Evolutionary conservation across 2,329 filamentous ascomycete genomes (phyloP), one percentile per base, ranked within the genome.

Genomic region (Trichophyton mentagrophytes): DNA sequence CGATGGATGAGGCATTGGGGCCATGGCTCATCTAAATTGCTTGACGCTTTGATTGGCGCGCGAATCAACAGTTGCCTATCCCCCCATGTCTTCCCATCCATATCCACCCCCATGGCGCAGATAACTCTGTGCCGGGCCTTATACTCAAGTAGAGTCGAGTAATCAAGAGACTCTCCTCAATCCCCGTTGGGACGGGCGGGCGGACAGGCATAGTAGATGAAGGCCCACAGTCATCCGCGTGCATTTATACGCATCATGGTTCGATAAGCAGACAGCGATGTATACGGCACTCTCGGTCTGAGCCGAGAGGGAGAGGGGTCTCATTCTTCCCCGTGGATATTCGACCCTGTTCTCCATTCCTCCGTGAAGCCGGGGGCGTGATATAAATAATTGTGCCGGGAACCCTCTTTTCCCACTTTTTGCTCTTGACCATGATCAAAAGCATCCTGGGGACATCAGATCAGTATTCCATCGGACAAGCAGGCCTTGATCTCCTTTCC

Each of bases 181-280:
- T 17, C 46, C 20, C 22, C 46, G 46, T 27, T 51, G 46, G 51
- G 27, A 30, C 22, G 51, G 27, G 51, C 22, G 51, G 27, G 27
- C n/a, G 33, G 51, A 55, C n/a, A 27, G 27, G 33, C 33, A 38
- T 38, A 38, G 33, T 38, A 38, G 33, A 38, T 38, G 33, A 30
- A 27, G 47, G 51, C 7, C 49, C 49, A 55, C 51, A 20, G 51
- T 55, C 51, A 55, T 55, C 51, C 51, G 30, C n/a, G 27, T 55
- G 27, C 51, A 55, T 55, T 17, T 55, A 36, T 55, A 36, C 30
- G 51, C 51, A 55, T 55, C 51, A 55, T 55, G 51, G 51, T 17
- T 55, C 40, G 15, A 55, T 55, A 55, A 55, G 25, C 51, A 55
- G 25, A 55, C 27, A 36, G 8, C 27, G 27, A 44, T 44, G 51